phyloP scores from a whole-genome alignment of 2,329 filamentous ascomycete genomes.

The Pseudogymnoascus destructans region DNA sequence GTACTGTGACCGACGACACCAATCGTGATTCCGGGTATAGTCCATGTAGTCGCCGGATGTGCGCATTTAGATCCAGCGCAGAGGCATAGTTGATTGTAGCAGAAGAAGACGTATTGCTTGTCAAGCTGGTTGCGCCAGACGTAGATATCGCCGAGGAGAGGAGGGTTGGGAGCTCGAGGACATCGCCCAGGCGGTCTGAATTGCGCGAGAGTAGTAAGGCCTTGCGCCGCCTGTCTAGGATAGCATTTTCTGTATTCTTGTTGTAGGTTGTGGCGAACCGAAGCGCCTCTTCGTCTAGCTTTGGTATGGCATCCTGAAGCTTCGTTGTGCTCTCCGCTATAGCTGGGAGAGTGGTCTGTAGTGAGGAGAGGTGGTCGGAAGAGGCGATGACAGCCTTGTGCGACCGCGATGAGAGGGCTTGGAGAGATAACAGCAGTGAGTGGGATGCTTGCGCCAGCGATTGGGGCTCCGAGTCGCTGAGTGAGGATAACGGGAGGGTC shows the following conservation, averaged over 20 bases:
- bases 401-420: conserved; percentile 78
- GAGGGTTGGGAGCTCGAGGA: conserved; percentile 78
- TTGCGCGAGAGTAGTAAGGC: conserved; percentile 74
- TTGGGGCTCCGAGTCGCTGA: conserved; percentile 64
- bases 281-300: conserved; percentile 65
- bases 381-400: conserved; percentile 76
- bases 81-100: conserved; percentile 65
- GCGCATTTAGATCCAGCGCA: conserved; percentile 82
- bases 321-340: conserved; percentile 53
- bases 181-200: conserved; percentile 76
- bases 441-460: conserved; percentile 71
- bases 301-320: conserved; percentile 60
- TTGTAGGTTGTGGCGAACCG: conserved; percentile 74
- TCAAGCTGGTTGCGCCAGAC: conserved; percentile 33
- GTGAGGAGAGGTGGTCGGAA: conserved; percentile 59
- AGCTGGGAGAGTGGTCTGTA: conserved; percentile 57
- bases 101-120: conserved; percentile 29
- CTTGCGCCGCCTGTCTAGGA: conserved; percentile 62
- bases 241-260: conserved; percentile 52
- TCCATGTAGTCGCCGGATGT: conserved; percentile 73
- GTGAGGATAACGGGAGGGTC: conserved; percentile 59
- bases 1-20: conserved; percentile 55
- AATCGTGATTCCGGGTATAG: conserved; percentile 71
- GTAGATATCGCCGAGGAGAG: conserved; percentile 65
- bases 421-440: conserved; percentile 67